phyloP scores from a whole-genome alignment of 805 yeast genomes.

The Candida qinlingensis region DNA sequence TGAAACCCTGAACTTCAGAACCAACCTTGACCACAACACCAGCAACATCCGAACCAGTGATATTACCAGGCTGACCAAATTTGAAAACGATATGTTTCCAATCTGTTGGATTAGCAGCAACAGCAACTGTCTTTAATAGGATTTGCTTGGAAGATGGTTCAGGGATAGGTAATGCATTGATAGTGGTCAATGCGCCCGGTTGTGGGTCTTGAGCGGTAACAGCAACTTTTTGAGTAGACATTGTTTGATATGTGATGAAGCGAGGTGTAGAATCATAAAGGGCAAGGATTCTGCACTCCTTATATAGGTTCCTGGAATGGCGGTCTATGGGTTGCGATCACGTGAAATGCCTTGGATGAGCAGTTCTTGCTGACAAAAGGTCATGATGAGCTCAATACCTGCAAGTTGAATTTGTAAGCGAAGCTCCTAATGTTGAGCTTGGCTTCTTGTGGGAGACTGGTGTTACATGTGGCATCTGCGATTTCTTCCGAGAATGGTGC shows the following conservation, averaged over 20 bases:
- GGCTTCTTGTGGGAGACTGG: too few species aligned
- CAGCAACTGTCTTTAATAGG: slow-evolving; percentile 46
- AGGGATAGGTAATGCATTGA: slow-evolving; percentile 13
- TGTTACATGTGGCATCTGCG: too few species aligned
- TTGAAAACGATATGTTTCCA: slow-evolving; percentile 50
- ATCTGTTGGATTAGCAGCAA: slow-evolving; percentile 65
- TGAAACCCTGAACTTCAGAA: slow-evolving; percentile 32
- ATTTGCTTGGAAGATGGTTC: slow-evolving; percentile 26
- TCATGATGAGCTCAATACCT: too few species aligned
- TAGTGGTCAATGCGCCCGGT: slow-evolving; percentile 10
- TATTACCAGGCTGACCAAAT: slow-evolving; percentile 40
- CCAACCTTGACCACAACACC: slow-evolving; percentile 54
- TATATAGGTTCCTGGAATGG: too few species aligned
- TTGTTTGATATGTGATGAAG: background rate
- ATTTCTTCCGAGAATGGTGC: too few species aligned
- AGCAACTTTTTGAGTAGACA: slow-evolving; percentile 18
- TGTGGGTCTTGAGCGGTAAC: slow-evolving; percentile 14
- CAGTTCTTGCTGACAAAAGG: too few species aligned
- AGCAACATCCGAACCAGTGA: slow-evolving; percentile 56
- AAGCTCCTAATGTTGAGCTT: too few species aligned
- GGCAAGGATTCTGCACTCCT: too few species aligned
- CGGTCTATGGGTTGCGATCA: too few species aligned
- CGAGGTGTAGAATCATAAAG: too few species aligned
- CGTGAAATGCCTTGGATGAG: too few species aligned
- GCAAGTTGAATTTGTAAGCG: too few species aligned